A percentile compares a stretch with the other conserved stretches of the same genome.
These are phyloP conservation scores for Penicillium pulvis DNA, from an alignment of 495 filamentous ascomycete genomes.

Conservation along the genomic window DNA sequence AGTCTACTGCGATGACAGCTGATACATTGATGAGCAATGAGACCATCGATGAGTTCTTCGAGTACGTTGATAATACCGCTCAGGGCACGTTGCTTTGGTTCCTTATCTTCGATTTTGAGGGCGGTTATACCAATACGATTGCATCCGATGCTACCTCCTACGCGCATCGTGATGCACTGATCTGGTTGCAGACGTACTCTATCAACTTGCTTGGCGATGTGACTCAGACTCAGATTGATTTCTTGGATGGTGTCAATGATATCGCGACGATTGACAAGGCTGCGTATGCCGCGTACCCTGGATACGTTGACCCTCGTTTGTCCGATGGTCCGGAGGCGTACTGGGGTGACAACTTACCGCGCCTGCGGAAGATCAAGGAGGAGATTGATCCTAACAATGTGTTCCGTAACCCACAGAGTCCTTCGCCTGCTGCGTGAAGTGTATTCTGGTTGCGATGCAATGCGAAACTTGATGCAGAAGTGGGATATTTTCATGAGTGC, in stretches of 20 bases:
- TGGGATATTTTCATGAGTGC: background rate
- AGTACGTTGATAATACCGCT: constrained; percentile 44
- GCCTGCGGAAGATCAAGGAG: constrained; percentile 51
- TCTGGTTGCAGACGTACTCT: constrained; percentile 40
- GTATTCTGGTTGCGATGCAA: background rate
- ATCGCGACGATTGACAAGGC: constrained; percentile 26
- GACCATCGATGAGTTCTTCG: constrained; percentile 39
- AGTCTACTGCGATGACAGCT: constrained; percentile 46
- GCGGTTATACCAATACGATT: constrained; percentile 38
- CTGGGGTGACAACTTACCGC: constrained; percentile 41
- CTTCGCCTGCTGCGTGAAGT: constrained; percentile 8
- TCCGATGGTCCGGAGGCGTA: constrained; percentile 3
- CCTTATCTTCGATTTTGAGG: constrained; percentile 43
- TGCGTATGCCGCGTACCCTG: constrained; percentile 6
- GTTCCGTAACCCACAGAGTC: constrained; percentile 57
- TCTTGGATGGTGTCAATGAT: constrained; percentile 37
- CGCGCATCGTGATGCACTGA: constrained; percentile 41
- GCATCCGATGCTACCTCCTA: constrained; percentile 38
- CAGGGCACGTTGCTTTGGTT: constrained; percentile 49
- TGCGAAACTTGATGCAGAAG: background rate
- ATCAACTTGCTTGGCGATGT: constrained; percentile 49
- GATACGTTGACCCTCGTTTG: constrained; percentile 7
- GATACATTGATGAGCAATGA: constrained; percentile 39
- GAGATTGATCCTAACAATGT: constrained; percentile 57
- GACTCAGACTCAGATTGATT: constrained; percentile 30